phyloP scores from a whole-genome alignment of 768 basidiomycete genomes.

The Hypholoma sublateritium region DNA sequence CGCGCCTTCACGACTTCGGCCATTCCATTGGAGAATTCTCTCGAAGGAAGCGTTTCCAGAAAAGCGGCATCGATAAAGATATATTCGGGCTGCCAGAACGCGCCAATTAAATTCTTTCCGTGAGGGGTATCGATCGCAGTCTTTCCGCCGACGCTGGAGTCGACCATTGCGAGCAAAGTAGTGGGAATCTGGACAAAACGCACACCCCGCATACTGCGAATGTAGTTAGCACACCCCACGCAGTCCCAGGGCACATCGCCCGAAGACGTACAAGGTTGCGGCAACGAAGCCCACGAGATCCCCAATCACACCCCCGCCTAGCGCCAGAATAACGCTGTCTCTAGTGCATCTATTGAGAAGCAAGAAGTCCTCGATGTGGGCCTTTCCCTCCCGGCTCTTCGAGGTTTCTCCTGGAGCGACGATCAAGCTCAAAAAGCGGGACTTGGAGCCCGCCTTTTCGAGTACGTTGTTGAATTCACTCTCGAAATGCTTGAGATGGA shows the following conservation, averaged over 20 bases:
- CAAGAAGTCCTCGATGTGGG: conserved; percentile 90
- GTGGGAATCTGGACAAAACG: conserved; percentile 96
- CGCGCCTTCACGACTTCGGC: conserved; percentile 95
- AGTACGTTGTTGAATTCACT: conserved; percentile 52
- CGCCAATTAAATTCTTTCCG: conserved; percentile 97
- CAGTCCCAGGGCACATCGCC: conserved; percentile 1
- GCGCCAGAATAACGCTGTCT: conserved; percentile 89
- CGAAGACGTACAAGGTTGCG: conserved; percentile 82
- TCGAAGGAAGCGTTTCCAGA: conserved; percentile 85
- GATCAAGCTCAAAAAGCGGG: conserved; percentile 75
- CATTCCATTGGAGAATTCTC: conserved; percentile 99
- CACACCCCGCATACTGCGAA: conserved; percentile 89
- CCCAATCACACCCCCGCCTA: conserved; percentile 97
- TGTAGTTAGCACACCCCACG: conserved; percentile 7
- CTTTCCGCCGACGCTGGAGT: conserved; percentile 96
- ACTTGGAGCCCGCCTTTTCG: conserved; percentile 26
- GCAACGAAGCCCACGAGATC: conserved; percentile 97
- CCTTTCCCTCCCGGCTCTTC: conserved; percentile 91
- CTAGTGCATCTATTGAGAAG: conserved; percentile 86
- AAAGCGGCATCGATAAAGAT: conserved; percentile 98
- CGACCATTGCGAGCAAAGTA: conserved; percentile 96
- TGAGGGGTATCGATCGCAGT: conserved; percentile 99
- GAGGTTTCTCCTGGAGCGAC: conserved; percentile 91
- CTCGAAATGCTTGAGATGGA: conserved; percentile 72
- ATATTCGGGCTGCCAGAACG: conserved; percentile 97